Evolutionary conservation across 768 basidiomycete genomes (phyloP).

Genomic region (Termitomyces sp.): DNA sequence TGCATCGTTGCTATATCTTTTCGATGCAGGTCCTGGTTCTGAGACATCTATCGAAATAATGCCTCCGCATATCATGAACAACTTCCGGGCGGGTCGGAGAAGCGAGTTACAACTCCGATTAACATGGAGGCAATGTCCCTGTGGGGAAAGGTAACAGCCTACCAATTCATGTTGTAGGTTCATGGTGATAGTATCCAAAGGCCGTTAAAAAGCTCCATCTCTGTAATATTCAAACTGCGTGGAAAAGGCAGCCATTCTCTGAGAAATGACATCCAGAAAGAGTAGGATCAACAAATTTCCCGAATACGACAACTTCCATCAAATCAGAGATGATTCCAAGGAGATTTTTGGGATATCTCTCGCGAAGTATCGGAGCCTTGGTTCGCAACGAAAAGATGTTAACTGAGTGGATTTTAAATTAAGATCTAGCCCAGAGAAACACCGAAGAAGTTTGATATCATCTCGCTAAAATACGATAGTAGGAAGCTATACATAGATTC

Average conservation of each 20-base stretch:
- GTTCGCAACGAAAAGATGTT: background rate
- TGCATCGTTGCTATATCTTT: background rate
- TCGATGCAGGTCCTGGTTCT: background rate
- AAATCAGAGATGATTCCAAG: background rate
- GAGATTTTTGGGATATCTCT: background rate
- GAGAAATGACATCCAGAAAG: background rate
- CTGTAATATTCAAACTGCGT: background rate
- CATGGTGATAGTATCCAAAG: too few relatives aligned
- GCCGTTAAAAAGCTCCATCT: background rate
- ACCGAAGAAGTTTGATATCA: background rate
- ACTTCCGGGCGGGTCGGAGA: background rate
- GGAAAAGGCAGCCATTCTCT: background rate
- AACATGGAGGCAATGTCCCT: background rate
- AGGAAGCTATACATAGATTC: background rate
- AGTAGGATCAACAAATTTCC: background rate
- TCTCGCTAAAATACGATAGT: background rate
- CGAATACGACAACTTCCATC: background rate
- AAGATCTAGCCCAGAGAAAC: background rate
- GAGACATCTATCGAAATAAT: background rate
- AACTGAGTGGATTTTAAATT: background rate
- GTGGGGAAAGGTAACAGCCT: background rate
- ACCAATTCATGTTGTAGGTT: too few relatives aligned
- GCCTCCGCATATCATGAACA: background rate
- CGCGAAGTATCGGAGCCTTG: background rate
- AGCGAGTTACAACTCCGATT: background rate